Base-by-base conservation (phyloP, 805 yeast genomes). In the Zygosaccharomyces kombuchaensis region DNA sequence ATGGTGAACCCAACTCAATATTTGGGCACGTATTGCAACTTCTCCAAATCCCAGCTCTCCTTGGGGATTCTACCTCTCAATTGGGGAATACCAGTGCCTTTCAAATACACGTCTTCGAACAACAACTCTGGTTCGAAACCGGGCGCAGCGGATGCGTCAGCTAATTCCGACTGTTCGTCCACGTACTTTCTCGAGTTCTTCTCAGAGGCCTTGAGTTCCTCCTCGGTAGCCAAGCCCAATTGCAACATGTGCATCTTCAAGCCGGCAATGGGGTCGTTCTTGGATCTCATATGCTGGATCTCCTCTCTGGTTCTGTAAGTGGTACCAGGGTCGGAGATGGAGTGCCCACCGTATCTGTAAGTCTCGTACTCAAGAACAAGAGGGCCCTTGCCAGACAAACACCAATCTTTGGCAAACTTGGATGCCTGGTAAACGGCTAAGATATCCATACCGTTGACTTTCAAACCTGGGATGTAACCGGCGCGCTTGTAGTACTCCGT, bases 321-420 rank as follows among this genome's bases (percentile, higher is more conserved):
- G 71, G 99, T 93, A 80, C 99, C 99, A 65, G 99, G 99, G 75
- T 93, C 99, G 59, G 98, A 91, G 98, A 93, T 93, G 59, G 99
- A 93, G 82, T 93, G 99, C 71, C 99, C 99, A 77, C 98, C 98
- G 71, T 93, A 93, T 80, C 99, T 86, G 77, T 93, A 93, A 60
- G 99, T 93, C 77, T 90, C 97, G 74, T 85, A 93, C 78, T 93
- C 99, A 59, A 93, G 67, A 44, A 93, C 96, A 58, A 93, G 73
- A 55, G 99, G 99, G 55, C 98, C 99, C 65, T 91, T 90, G 65
- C 96, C 96, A 51, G 82, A 74, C 52, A 85, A 77, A 70, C 87
- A 77, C 96, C 95, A 93, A 71, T 91, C 96, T 76, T 89, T 90
- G 65, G 98, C 98, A 63, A 87, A 93, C 73, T 84, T 87, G 60